Percentiles rank a stretch among this genome's conserved stretches.
phyloP scores from a whole-genome alignment of 192 early-diverging fungal species.

The Podila epigama region DNA sequence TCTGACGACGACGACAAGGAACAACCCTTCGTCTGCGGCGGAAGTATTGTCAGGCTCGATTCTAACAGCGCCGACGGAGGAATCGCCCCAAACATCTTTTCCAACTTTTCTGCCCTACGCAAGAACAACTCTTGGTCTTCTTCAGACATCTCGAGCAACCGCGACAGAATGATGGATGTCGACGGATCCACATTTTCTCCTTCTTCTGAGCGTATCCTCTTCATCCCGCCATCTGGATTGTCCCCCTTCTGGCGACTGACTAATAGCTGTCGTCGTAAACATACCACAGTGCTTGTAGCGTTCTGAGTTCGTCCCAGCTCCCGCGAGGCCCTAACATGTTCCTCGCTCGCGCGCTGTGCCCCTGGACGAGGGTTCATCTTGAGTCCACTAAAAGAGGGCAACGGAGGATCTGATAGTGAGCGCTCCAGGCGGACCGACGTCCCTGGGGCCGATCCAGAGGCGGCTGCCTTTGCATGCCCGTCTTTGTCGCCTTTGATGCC shows the following conservation, averaged over 20 bases:
- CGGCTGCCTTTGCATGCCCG: neutral
- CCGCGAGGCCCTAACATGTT: neutral
- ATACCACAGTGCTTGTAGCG: neutral
- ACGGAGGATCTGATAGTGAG: slow-evolving; percentile 15
- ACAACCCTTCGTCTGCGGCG: neutral
- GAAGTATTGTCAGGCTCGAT: slow-evolving; percentile 1
- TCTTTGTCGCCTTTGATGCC: neutral
- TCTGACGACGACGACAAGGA: neutral
- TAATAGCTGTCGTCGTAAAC: neutral
- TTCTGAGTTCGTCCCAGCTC: neutral
- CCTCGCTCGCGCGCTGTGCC: neutral
- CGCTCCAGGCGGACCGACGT: slow-evolving; percentile 9
- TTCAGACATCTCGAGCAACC: slow-evolving; percentile 30
- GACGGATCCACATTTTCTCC: neutral
- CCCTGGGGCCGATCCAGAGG: neutral
- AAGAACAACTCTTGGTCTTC: slow-evolving; percentile 43
- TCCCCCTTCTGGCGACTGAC: neutral
- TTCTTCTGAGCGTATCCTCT: neutral
- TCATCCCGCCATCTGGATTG: neutral
- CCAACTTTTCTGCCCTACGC: slow-evolving; percentile 45
- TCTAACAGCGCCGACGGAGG: slow-evolving; percentile 27
- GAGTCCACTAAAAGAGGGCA: neutral
- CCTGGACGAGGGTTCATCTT: neutral
- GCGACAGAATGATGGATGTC: slow-evolving; percentile 8
- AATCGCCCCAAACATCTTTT: slow-evolving; percentile 49